These are phyloP conservation scores for Elsinoe australis DNA, from an alignment of 2,329 filamentous ascomycete species.

Conservation along the genomic window DNA sequence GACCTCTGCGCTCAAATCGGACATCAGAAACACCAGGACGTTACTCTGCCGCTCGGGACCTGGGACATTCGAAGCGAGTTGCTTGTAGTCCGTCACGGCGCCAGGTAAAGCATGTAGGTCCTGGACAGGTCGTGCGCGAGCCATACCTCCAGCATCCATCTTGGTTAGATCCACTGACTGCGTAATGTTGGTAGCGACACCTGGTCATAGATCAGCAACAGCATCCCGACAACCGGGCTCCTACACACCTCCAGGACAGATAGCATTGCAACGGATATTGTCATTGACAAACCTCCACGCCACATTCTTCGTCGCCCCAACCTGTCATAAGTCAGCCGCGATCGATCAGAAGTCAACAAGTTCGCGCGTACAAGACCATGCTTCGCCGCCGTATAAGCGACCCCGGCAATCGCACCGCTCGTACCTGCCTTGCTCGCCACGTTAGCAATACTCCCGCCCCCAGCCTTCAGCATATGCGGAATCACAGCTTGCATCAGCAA, in stretches of 20 bases:
- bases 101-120: too few species aligned
- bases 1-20: not conserved
- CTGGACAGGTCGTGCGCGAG: too few species aligned
- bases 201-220: not conserved
- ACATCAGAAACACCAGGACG: not conserved
- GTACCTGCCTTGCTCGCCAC: not conserved
- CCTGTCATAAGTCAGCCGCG: not conserved
- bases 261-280: not conserved
- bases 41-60: not conserved
- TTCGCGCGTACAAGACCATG: not conserved
- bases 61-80: not conserved
- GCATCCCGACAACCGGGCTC: not conserved
- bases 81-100: not conserved
- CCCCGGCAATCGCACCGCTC: not conserved
- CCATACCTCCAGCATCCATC: too few species aligned
- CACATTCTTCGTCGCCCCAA: not conserved
- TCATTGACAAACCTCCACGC: not conserved
- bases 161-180: not conserved
- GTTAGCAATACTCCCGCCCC: not conserved
- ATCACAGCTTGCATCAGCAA: not conserved
- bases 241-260: not conserved
- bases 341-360: not conserved
- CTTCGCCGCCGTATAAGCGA: not conserved
- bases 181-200: not conserved
- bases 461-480: not conserved